phyloP scores from a whole-genome alignment of 1,139 yeast genomes.

The Kurtzmaniella natalensis region DNA sequence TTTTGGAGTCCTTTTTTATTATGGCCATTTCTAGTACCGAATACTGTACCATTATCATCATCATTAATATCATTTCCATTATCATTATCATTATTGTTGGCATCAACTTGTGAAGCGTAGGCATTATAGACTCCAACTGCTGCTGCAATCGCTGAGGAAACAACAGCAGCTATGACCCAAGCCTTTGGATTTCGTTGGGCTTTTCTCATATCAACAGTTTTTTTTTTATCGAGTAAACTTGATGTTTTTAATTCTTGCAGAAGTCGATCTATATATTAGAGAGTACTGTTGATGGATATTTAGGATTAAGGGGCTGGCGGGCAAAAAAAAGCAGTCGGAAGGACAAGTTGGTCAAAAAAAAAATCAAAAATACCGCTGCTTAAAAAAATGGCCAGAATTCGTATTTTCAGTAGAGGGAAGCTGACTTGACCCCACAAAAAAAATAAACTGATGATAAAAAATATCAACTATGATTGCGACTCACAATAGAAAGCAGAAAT shows the following conservation, averaged over 20 bases:
- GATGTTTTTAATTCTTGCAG: background rate
- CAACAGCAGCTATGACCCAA: constrained; percentile 34
- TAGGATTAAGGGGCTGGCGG: too few species aligned
- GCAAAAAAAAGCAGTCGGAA: too few species aligned
- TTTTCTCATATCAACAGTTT: constrained; percentile 5
- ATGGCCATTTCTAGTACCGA: background rate
- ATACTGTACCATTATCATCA: background rate
- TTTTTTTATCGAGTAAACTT: background rate
- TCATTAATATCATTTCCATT: background rate
- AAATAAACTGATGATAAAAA: too few species aligned
- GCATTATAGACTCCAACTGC: constrained; percentile 11
- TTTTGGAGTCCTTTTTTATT: constrained; percentile 10
- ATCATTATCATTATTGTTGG: constrained; percentile 2
- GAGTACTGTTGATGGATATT: too few species aligned
- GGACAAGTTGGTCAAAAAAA: too few species aligned
- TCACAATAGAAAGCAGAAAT: too few species aligned
- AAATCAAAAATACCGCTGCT: too few species aligned
- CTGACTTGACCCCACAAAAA: too few species aligned
- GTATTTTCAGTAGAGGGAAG: too few species aligned
- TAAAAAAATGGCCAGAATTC: too few species aligned
- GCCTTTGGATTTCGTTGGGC: constrained; percentile 25
- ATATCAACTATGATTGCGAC: too few species aligned
- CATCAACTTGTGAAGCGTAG: too few species aligned
- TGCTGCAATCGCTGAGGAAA: constrained; percentile 33
- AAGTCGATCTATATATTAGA: background rate